Base-by-base conservation (phyloP, 1,284 basidiomycete species). In the Heterobasidion parviporum region DNA sequence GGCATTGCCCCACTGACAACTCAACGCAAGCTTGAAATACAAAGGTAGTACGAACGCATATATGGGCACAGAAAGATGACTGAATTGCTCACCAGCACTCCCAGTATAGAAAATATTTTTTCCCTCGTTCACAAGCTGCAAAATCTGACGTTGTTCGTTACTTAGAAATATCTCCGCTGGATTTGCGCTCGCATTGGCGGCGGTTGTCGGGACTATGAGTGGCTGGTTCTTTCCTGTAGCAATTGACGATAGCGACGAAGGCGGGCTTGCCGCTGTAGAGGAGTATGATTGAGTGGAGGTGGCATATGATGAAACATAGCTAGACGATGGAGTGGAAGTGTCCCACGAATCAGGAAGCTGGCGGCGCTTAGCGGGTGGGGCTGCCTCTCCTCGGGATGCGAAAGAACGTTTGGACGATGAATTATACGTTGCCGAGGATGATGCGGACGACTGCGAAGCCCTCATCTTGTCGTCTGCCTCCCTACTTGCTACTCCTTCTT, bases 31-130 rank as follows among this genome's bases (percentile, higher is more conserved):
- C 36, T 36, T 38, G 8, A n/a, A 7, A 14, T 10, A 10, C n/a
- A 35, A 26, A 20, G 32, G 54, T 38, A 55, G 32, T 50, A 50
- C 26, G 32, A 6, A 32, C 32, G n/a, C 15, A 34, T n/a, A n/a
- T 14, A 36, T 9, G 7, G 50, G 14, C 50, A 51, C 34, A 35
- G 8, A 10, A 5, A 53, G 26, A 38, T 18, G 53, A 35, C 9
- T 54, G 33, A 1, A 35, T 33, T 8, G 75, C 87, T 64, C 62
- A 94, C 94, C 94, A 57, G 94, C 96, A 74, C 91, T 94, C 26
- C 97, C 96, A 0, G 96, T 99, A 71, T 98, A 99, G 67, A 99
- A 99, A n/a, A 98, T 68, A 63, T 85, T 96, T 54, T 86, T 73
- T 2, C 83, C 83, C 14, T 81, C 72, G 33, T 85, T 70, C 0